Percentiles rank a stretch among this genome's conserved stretches.
Evolutionary conservation across 2,329 filamentous ascomycete genomes (phyloP).

Genomic region (Kalmusia sp.): DNA sequence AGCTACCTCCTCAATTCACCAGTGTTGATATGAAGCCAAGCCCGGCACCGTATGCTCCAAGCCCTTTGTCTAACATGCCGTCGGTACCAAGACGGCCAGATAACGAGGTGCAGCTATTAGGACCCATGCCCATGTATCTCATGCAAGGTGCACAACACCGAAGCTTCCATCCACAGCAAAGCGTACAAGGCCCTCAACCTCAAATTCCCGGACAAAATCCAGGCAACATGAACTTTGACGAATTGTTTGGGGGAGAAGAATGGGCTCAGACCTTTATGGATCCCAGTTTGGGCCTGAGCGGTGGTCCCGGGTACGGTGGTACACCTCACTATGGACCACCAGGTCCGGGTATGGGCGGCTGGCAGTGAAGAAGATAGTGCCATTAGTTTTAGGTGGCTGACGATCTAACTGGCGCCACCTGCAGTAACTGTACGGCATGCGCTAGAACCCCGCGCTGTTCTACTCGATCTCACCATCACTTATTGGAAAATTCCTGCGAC

Average conservation of each 20-base stretch:
- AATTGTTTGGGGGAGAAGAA: slow-evolving; percentile 48
- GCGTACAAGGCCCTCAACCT: slow-evolving; percentile 21
- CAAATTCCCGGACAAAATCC: slow-evolving; percentile 25
- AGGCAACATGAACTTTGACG: slow-evolving; percentile 43
- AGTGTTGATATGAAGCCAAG: slow-evolving; percentile 38
- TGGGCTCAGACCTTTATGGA: slow-evolving; percentile 50
- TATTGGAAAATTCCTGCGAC: not conserved
- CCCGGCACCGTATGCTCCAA: slow-evolving; percentile 29
- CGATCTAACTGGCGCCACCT: not conserved
- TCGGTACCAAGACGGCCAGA: slow-evolving; percentile 50
- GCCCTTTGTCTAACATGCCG: slow-evolving; percentile 22
- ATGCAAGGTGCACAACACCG: slow-evolving; percentile 57
- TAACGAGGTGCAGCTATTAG: slow-evolving; percentile 76
- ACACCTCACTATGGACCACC: slow-evolving; percentile 26
- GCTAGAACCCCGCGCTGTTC: too few relatives aligned
- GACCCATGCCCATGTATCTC: slow-evolving; percentile 74
- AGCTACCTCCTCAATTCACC: slow-evolving; percentile 27
- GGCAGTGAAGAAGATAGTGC: slow-evolving; percentile 26
- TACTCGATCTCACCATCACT: not conserved
- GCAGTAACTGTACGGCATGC: too few relatives aligned
- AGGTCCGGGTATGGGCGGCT: slow-evolving; percentile 26
- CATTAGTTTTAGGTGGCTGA: not conserved
- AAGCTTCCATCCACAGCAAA: slow-evolving; percentile 33
- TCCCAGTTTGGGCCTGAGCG: slow-evolving; percentile 37
- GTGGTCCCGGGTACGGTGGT: slow-evolving; percentile 27